phyloP scores from a whole-genome alignment of 257 asterid species.

The Primulina tabacum region DNA sequence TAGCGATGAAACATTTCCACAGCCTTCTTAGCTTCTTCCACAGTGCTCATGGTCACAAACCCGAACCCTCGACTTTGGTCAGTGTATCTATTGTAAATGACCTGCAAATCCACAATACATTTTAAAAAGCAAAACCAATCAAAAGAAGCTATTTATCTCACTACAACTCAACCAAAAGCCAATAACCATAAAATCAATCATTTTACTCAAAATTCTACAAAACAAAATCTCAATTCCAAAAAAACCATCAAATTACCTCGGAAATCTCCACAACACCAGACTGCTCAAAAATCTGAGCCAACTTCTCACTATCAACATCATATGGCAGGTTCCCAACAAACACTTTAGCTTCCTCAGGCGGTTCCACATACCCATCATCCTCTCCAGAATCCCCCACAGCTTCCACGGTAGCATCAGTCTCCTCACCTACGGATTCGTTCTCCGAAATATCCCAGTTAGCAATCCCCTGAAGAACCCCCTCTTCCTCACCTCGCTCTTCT shows the following conservation, averaged over 20 bases:
- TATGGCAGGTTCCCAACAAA: constrained; percentile 80
- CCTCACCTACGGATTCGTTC: constrained; percentile 25
- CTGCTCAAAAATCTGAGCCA: constrained; percentile 62
- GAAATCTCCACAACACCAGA: constrained; percentile 87
- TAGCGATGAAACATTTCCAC: constrained; percentile 69
- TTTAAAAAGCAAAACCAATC: too few relatives aligned
- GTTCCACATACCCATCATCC: constrained; percentile 37
- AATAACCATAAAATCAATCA: too few relatives aligned
- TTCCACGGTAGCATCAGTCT: constrained; percentile 27
- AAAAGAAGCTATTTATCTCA: too few relatives aligned
- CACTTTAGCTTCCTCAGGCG: constrained; percentile 73
- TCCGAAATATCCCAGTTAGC: constrained; percentile 33
- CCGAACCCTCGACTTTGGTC: constrained; percentile 91
- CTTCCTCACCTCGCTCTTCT: constrained; percentile 34
- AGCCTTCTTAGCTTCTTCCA: constrained; percentile 89
- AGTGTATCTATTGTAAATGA: constrained; percentile 69
- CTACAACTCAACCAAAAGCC: too few relatives aligned
- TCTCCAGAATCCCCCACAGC: constrained; percentile 35
- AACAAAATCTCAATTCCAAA: too few relatives aligned
- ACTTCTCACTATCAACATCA: constrained; percentile 58
- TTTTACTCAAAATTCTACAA: too few relatives aligned
- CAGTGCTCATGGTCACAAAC: constrained; percentile 85
- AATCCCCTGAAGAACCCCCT: constrained; percentile 28
- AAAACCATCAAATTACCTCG: constrained; percentile 40
- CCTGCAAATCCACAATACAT: constrained; percentile 38